A percentile compares a stretch with the other conserved stretches of the same genome.
Evolutionary conservation across 139 green algal genomes (phyloP).

Genomic region (Edaphochlamys debaryana): DNA sequence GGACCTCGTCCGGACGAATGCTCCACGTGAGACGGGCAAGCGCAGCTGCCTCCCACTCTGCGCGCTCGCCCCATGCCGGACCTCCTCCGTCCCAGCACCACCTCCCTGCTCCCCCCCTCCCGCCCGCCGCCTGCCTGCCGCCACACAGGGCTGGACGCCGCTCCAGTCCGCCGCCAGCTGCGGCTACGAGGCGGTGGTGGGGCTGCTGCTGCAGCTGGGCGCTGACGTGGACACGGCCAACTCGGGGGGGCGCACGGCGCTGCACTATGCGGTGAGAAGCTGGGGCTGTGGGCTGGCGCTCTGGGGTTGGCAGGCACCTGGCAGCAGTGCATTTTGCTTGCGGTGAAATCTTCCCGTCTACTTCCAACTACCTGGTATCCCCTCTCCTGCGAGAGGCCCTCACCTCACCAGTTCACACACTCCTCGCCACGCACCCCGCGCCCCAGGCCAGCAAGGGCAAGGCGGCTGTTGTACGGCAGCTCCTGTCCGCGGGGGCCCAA

Average conservation of each 20-base stretch:
- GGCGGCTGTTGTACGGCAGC: constrained; percentile 40
- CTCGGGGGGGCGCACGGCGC: constrained; percentile 59
- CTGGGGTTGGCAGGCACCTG: too few species aligned
- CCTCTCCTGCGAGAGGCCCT: too few species aligned
- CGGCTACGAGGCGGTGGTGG: constrained; percentile 62
- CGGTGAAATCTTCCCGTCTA: neutral
- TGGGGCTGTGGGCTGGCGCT: neutral
- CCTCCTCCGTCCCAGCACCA: too few species aligned
- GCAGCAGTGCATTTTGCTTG: too few species aligned
- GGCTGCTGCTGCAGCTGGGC: constrained; percentile 58
- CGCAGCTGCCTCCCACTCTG: too few species aligned
- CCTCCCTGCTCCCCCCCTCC: too few species aligned
- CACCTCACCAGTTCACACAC: too few species aligned
- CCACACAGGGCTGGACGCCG: constrained; percentile 72
- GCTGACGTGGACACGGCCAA: constrained; percentile 60
- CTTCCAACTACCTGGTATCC: neutral
- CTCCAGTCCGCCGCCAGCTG: constrained; percentile 72
- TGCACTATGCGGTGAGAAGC: constrained; percentile 75
- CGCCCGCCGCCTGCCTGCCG: neutral
- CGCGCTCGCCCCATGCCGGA: too few species aligned
- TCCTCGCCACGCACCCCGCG: neutral
- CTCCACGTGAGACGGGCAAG: too few species aligned
- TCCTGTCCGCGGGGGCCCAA: constrained; percentile 51
- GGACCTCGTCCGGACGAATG: too few species aligned
- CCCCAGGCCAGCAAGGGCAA: constrained; percentile 70